Evolutionary conservation across 371 early-diverging fungal genomes (phyloP), one percentile per base, ranked within the genome.

Genomic region (Sporodiniella umbellata): DNA sequence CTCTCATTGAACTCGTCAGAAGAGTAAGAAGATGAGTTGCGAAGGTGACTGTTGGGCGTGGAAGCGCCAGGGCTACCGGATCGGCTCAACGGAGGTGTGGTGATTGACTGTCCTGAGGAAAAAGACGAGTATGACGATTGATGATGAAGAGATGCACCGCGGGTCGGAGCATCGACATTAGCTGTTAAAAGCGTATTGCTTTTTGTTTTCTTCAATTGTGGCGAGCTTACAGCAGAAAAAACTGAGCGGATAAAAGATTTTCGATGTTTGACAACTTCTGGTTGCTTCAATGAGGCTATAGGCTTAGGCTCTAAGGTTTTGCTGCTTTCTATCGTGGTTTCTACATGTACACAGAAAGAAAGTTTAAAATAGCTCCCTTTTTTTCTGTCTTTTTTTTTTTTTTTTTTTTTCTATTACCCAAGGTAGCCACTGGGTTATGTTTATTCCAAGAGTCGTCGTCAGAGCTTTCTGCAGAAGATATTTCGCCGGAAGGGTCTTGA

Each of bases 191-290:
- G 12, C 7, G 31, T 10, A 31, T 31, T 0, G 12, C 31, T 31
- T 1, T 31, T 31, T 31, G 31, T 10, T 31, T 31, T 31, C 31
- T 31, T 31, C 10, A 31, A 12, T 31, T 8, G 12, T 10, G 31
- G 31, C 7, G 10, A 10, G 12, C 31, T 31, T 8, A 31, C 31
- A 38, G 39, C 39, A 14, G 39, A 38, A 14, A 38, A 7, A 38
- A 38, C 39, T 6, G 39, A 38, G n/a, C 39, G 39, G 7, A 38
- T 38, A 14, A 38, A 38, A n/a, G 39, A 38, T 38, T 38, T 38
- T 17, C n/a, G n/a, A n/a, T 38, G 11, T 38, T 38, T 38, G 31
- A 12, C 12, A 1, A 31, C 12, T 1, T 31, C 31, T n/a, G n/a
- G n/a, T n/a, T n/a, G n/a, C n/a, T n/a, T n/a, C n/a, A n/a, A n/a